phyloP scores from a whole-genome alignment of 257 asterid genomes.

The Sherardia arvensis region DNA sequence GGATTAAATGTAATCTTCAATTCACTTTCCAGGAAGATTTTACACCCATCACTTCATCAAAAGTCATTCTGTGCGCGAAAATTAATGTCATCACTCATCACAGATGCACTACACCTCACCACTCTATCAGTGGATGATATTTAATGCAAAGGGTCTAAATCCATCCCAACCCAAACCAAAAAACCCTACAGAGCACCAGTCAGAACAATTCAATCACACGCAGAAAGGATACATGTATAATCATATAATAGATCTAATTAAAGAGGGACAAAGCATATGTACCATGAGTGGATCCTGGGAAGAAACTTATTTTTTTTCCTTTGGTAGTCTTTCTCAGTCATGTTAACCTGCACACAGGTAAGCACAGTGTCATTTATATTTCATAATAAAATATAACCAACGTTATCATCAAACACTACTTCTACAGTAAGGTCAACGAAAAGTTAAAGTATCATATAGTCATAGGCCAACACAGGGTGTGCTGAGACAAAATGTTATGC shows the following conservation, averaged over 20 bases:
- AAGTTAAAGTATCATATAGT: background rate
- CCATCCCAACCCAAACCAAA: background rate
- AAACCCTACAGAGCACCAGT: background rate
- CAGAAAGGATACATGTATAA: background rate
- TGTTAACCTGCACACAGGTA: slow-evolving; percentile 65
- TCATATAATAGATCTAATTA: background rate
- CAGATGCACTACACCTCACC: background rate
- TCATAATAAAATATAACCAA: background rate
- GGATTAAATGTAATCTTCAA: background rate
- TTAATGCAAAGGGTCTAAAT: background rate
- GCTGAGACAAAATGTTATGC: background rate
- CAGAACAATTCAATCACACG: background rate
- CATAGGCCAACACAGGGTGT: background rate
- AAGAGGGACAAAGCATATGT: slow-evolving; percentile 19
- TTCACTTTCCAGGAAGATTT: background rate
- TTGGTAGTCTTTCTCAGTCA: slow-evolving; percentile 95
- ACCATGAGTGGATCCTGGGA: slow-evolving; percentile 99
- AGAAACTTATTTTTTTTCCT: slow-evolving; percentile 98
- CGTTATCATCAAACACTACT: background rate
- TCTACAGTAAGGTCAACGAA: background rate
- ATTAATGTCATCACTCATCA: background rate
- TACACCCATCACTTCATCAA: no score
- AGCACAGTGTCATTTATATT: background rate
- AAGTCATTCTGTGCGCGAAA: background rate
- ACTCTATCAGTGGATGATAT: background rate